These are phyloP conservation scores for Suhomyces chickasaworum DNA, from an alignment of 1,139 yeast species.

Conservation along the genomic window DNA sequence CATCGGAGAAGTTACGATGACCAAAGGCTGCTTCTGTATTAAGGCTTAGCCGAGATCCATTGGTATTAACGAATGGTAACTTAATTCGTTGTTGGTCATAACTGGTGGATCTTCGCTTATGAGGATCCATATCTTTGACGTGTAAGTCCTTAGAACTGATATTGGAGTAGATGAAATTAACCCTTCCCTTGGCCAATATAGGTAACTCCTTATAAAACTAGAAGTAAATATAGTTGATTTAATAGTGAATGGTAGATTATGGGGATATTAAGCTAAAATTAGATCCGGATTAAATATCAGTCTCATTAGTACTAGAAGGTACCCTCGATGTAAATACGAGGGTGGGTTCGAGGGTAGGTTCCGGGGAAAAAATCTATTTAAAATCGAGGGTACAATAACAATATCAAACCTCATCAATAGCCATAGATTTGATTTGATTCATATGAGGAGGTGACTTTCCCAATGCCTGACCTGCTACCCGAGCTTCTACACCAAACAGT, in stretches of 20 bases:
- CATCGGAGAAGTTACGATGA: slow-evolving; percentile 18
- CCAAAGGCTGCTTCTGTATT: slow-evolving; percentile 8
- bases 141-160: background rate
- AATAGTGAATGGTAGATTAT: background rate
- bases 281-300: background rate
- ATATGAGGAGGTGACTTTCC: background rate
- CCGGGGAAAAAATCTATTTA: background rate
- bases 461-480: slow-evolving; percentile 3
- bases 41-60: slow-evolving; percentile 16
- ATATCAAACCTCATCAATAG: too few species aligned
- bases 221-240: background rate
- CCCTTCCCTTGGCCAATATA: background rate
- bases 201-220: background rate
- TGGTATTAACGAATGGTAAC: slow-evolving; percentile 17
- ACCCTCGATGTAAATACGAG: background rate
- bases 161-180: slow-evolving; percentile 1
- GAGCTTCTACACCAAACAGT: slow-evolving; percentile 28
- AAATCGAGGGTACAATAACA: slow-evolving; percentile 5
- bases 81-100: slow-evolving; percentile 34
- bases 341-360: background rate
- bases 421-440: too few species aligned
- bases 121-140: background rate
- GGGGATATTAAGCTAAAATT: background rate
- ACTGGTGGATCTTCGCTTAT: slow-evolving; percentile 31
- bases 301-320: background rate